These are phyloP conservation scores for Hypoxylon cercidicola DNA, from an alignment of 495 filamentous ascomycete species.

Conservation along the genomic window DNA sequence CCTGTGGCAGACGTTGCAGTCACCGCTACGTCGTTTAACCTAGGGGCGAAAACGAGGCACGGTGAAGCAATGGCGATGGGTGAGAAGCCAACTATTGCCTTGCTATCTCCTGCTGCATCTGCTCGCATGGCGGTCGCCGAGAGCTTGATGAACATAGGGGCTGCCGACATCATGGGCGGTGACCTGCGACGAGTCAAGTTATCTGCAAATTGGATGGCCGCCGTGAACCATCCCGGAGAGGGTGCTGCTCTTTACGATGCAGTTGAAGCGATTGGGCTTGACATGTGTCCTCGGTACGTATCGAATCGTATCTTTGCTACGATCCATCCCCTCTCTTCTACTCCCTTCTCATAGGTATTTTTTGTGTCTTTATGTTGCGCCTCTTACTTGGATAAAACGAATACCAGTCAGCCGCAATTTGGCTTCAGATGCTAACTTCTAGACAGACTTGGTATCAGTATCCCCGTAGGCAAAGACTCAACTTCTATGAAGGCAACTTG, in stretches of 20 bases:
- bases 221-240: constrained; percentile 91
- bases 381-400: no score
- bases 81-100: constrained; percentile 87
- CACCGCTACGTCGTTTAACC: constrained; percentile 80
- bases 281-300: constrained; percentile 80
- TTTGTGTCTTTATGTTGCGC: no score
- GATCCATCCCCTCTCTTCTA: neutral
- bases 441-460: constrained; percentile 79
- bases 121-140: constrained; percentile 97
- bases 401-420: neutral
- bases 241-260: constrained; percentile 94
- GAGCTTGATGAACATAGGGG: constrained; percentile 89
- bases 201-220: constrained; percentile 99
- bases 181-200: constrained; percentile 81
- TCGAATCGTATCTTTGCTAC: constrained; percentile 37
- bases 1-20: constrained; percentile 94
- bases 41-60: constrained; percentile 70
- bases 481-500: constrained; percentile 99
- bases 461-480: constrained; percentile 97
- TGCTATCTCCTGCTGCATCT: constrained; percentile 93
- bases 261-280: constrained; percentile 90
- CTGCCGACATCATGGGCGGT: constrained; percentile 82
- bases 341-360: neutral
- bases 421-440: constrained; percentile 6
- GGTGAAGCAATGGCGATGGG: constrained; percentile 98